A percentile compares a stretch with the other conserved stretches of the same genome.
Conservation (phyloP, 805 yeast genomes). For the Metschnikowia drakensbergensis region DNA sequence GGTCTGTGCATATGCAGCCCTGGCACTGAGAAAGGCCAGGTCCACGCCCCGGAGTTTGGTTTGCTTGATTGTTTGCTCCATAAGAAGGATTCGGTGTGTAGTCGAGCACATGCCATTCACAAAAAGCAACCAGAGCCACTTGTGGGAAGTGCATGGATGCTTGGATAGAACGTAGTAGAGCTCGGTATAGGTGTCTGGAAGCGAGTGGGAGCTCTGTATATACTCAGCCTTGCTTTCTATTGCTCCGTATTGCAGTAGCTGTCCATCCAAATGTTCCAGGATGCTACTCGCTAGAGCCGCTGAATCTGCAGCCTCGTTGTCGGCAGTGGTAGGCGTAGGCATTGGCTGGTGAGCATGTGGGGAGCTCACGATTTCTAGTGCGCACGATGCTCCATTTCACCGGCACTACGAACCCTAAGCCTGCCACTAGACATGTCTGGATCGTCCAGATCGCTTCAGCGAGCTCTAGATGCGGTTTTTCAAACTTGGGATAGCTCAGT, state of each 20-base stretch:
- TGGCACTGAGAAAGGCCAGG: background rate
- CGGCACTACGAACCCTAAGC: background rate
- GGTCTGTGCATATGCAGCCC: slow-evolving; percentile 3
- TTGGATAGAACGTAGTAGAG: slow-evolving; percentile 11
- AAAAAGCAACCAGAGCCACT: slow-evolving; percentile 12
- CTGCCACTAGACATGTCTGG: slow-evolving; percentile 11
- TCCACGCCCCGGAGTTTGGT: background rate
- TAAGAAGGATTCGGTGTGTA: background rate
- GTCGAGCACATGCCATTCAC: background rate
- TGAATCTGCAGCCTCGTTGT: background rate
- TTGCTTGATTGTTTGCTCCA: background rate
- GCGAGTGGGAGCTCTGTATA: slow-evolving; percentile 5
- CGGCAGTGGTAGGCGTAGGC: background rate
- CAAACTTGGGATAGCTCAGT: slow-evolving; percentile 12
- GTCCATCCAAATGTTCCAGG: slow-evolving; percentile 4
- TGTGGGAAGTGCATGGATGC: slow-evolving; percentile 5
- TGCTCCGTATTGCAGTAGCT: background rate
- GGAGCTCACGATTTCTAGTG: background rate
- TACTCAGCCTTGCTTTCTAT: slow-evolving; percentile 2
- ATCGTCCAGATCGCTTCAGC: slow-evolving; percentile 15
- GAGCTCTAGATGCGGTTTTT: slow-evolving; percentile 12
- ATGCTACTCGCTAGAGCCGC: background rate
- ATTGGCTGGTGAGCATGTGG: background rate
- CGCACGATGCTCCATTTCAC: background rate
- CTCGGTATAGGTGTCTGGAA: slow-evolving; percentile 12